These are phyloP conservation scores for Verticillium klebahnii DNA, from an alignment of 2,329 filamentous ascomycete species.

Conservation along the genomic window DNA sequence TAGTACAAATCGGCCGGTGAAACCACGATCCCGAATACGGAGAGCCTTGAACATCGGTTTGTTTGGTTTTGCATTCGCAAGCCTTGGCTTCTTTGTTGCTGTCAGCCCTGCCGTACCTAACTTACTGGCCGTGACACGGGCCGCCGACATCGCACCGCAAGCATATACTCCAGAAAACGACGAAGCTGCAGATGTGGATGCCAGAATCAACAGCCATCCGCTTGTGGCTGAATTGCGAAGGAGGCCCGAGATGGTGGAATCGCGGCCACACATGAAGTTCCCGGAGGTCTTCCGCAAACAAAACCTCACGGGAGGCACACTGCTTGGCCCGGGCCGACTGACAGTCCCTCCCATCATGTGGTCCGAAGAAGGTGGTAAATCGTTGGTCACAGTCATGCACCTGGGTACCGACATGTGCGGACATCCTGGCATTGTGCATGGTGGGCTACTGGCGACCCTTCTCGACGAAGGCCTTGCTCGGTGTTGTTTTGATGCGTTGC, in stretches of 20 bases:
- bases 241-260: conserved; percentile 65
- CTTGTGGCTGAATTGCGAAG: conserved; percentile 64
- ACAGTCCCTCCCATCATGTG: conserved; percentile 79
- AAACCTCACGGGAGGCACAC: conserved; percentile 77
- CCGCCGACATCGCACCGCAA: conserved; percentile 67
- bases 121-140: conserved; percentile 14
- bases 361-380: conserved; percentile 64
- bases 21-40: not conserved
- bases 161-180: conserved; percentile 58
- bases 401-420: conserved; percentile 79
- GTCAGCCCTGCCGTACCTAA: conserved; percentile 43
- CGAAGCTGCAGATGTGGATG: conserved; percentile 58
- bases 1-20: not conserved
- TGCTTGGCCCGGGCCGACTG: conserved; percentile 71
- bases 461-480: conserved; percentile 85
- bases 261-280: conserved; percentile 83
- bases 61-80: conserved; percentile 35
- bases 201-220: conserved; percentile 70
- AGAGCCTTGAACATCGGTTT: conserved; percentile 1
- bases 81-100: conserved; percentile 52
- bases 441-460: conserved; percentile 85
- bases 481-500: conserved; percentile 83
- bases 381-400: conserved; percentile 68
- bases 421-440: conserved; percentile 86
- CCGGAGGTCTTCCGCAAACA: conserved; percentile 63